Conservation (phyloP, 2,329 filamentous ascomycete genomes). For the Trichoderma sp. region DNA sequence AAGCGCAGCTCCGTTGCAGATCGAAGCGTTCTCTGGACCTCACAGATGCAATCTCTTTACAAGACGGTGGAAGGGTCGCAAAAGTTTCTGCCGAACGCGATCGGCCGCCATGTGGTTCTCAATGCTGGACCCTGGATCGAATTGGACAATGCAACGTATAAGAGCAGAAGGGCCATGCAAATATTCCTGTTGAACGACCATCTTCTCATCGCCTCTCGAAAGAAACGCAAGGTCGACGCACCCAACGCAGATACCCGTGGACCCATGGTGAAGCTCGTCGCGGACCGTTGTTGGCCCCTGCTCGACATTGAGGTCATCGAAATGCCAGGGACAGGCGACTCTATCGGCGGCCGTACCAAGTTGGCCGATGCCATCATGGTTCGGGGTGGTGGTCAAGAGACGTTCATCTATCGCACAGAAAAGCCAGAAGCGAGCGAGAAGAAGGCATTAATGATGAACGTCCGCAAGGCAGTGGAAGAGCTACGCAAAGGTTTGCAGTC, state of each 20-base stretch:
- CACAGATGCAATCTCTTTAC: slow-evolving; percentile 74
- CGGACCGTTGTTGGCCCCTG: slow-evolving; percentile 90
- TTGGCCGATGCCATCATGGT: slow-evolving; percentile 87
- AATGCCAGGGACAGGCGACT: slow-evolving; percentile 66
- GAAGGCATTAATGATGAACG: slow-evolving; percentile 75
- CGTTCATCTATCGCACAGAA: slow-evolving; percentile 91
- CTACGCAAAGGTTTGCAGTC: slow-evolving; percentile 80
- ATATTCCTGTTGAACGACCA: slow-evolving; percentile 94
- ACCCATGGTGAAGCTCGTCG: slow-evolving; percentile 73
- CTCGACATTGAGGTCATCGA: slow-evolving; percentile 92
- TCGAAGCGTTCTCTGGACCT: slow-evolving; percentile 64
- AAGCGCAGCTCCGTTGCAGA: slow-evolving; percentile 87
- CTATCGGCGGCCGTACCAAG: slow-evolving; percentile 54
- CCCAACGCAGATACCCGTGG: slow-evolving; percentile 48
- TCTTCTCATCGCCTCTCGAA: slow-evolving; percentile 82
- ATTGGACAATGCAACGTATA: slow-evolving; percentile 95
- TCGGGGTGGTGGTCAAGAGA: slow-evolving; percentile 78
- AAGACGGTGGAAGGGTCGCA: slow-evolving; percentile 98
- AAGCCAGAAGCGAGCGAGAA: slow-evolving; percentile 78
- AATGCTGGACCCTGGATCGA: slow-evolving; percentile 95
- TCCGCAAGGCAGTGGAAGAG: slow-evolving; percentile 89
- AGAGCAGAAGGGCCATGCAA: slow-evolving; percentile 82
- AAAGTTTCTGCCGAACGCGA: slow-evolving; percentile 87
- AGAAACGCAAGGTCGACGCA: slow-evolving; percentile 83
- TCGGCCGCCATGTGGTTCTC: slow-evolving; percentile 89